phyloP scores from a whole-genome alignment of 768 basidiomycete genomes.

The Tephrocybe sp. region DNA sequence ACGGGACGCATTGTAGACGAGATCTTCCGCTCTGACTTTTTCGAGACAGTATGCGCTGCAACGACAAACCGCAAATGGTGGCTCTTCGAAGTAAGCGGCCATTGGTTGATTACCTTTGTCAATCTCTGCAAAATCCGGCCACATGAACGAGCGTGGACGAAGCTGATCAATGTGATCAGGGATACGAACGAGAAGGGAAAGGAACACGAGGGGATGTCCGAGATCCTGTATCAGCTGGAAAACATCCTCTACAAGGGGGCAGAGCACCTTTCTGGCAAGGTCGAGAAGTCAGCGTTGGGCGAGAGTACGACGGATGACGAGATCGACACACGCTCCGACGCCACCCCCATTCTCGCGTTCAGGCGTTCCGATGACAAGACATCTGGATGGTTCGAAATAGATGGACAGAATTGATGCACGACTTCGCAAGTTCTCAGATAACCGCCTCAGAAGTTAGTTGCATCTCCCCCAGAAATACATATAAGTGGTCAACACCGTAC shows the following conservation, averaged over 20 bases:
- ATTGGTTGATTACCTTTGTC: constrained; percentile 37
- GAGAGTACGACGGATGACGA: not conserved
- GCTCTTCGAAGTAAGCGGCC: constrained; percentile 35
- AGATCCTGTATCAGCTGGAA: constrained; percentile 23
- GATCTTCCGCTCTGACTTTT: constrained; percentile 38
- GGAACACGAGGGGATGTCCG: constrained; percentile 23
- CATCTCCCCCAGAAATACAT: too few relatives aligned
- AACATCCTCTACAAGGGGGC: constrained; percentile 9
- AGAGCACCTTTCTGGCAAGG: not conserved
- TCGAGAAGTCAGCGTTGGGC: too few relatives aligned
- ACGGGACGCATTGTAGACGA: constrained; percentile 27
- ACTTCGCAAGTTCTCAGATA: too few relatives aligned
- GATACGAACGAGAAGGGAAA: constrained; percentile 16
- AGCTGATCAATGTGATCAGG: constrained; percentile 29
- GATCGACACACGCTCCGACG: not conserved
- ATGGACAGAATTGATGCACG: too few relatives aligned
- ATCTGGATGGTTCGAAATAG: constrained; percentile 2
- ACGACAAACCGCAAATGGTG: constrained; percentile 35
- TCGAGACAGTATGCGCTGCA: constrained; percentile 31
- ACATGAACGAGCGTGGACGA: constrained; percentile 30
- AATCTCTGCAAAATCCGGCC: constrained; percentile 32
- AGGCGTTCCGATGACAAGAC: too few relatives aligned
- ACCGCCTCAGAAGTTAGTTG: too few relatives aligned
- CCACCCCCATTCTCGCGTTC: too few relatives aligned
- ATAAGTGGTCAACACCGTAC: not conserved